Base-by-base conservation (phyloP, 2,329 filamentous ascomycete genomes). In the Talaromyces sp. region DNA sequence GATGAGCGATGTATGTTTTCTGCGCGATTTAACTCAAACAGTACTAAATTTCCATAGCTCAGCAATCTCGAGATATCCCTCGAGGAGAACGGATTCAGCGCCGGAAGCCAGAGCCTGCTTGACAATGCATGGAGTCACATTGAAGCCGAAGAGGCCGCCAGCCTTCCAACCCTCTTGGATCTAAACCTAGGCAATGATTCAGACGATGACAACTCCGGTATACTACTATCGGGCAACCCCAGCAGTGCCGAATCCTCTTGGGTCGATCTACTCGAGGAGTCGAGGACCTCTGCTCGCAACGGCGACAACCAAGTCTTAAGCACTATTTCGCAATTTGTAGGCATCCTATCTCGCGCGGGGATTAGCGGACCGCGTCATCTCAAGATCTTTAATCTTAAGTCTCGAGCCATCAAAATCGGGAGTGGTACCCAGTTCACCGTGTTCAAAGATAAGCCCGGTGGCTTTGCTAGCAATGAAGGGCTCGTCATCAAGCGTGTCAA, bases 401-500 rank as follows among this genome's bases (percentile, higher is more conserved):
- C 50, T 6, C 55, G 66, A 8, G 68, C 65, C 3, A 61, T 60
- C 10, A 69, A 69, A 57, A 68, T 70, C 12, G 68, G 68, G 19
- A 59, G 58, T 5, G 68, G 68, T 5, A 55, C 65, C 10, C 68
- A 70, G 35, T 70, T 70, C 38, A 69, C 67, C 9, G 68, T 70
- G 3, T 70, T 66, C 58, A 64, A 64, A 43, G 68, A 69, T 14
- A 54, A 32, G 9, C 38, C 31, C 14, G 50, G 19, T 10, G 56
- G 54, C 24, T 59, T 63, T 48, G 57, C 61, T 1, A 56, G 63
- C 7, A 66, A 65, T 50, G 62, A 70, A 53, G 66, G 63, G 10
- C 54, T 68, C 27, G 68, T 70, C 3, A 64, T 70, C 21, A 70
- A 70, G 56, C 67, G 68, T 8, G 66, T 70, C 48, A 70, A 68